Conservation (phyloP, 1,284 basidiomycete species). For the Caloboletus firmus region DNA sequence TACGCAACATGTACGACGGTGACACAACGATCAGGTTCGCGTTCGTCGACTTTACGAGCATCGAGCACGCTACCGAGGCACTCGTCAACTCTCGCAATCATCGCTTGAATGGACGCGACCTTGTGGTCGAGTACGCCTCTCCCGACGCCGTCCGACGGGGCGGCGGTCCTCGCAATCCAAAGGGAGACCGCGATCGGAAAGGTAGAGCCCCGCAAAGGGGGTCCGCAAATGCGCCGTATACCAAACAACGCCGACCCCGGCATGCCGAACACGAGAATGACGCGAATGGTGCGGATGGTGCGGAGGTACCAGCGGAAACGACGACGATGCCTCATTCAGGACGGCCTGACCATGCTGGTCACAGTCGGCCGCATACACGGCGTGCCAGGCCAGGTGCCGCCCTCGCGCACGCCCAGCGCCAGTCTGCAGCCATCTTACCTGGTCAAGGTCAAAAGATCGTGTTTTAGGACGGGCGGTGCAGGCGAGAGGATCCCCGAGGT, state of each 20-base stretch:
- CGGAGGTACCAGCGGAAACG: neutral
- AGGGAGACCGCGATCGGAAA: constrained; percentile 20
- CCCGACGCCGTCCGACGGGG: constrained; percentile 81
- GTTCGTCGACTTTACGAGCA: constrained; percentile 88
- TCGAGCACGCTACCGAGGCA: constrained; percentile 77
- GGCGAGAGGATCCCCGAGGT: no score
- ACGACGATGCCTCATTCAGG: neutral
- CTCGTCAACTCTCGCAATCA: constrained; percentile 87
- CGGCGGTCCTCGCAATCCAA: constrained; percentile 33
- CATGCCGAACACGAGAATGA: constrained; percentile 3
- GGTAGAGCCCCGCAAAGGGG: constrained; percentile 5
- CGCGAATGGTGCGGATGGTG: neutral
- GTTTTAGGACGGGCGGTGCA: constrained; percentile 46
- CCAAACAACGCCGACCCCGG: constrained; percentile 2
- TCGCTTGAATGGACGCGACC: constrained; percentile 77
- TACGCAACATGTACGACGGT: neutral
- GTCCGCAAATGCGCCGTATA: neutral
- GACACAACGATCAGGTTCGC: constrained; percentile 67
- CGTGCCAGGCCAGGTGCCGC: constrained; percentile 88
- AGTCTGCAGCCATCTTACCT: constrained; percentile 82
- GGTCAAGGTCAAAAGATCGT: constrained; percentile 80
- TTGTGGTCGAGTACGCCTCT: constrained; percentile 88
- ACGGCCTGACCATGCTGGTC: constrained; percentile 6
- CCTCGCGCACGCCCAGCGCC: constrained; percentile 83
- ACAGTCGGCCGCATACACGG: constrained; percentile 16